Conservation (phyloP, 2,329 filamentous ascomycete species). For the Alternaria infectoria region DNA sequence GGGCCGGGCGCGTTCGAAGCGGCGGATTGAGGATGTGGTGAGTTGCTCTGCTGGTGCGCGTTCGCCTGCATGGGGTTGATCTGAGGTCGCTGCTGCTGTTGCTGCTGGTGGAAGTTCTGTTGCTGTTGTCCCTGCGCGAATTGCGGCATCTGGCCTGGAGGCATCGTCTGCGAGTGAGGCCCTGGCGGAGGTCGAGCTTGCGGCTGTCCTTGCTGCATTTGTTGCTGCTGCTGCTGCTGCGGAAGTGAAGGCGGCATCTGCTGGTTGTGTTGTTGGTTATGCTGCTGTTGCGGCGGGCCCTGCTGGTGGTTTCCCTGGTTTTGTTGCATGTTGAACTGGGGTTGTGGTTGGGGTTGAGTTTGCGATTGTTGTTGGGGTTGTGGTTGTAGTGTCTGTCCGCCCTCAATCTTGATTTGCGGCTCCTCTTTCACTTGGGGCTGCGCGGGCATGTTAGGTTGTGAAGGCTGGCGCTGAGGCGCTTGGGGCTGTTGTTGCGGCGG, state of each 20-base stretch:
- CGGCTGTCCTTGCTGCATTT: constrained; percentile 23
- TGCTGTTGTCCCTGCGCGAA: constrained; percentile 39
- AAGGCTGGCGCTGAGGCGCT: constrained; percentile 41
- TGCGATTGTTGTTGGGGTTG: constrained; percentile 28
- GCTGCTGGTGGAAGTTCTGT: constrained; percentile 37
- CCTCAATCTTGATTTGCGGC: constrained; percentile 47
- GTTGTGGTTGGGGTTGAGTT: constrained; percentile 12
- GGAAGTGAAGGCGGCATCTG: constrained; percentile 27
- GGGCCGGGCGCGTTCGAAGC: constrained; percentile 37
- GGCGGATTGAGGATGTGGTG: constrained; percentile 47
- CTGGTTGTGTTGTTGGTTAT: constrained; percentile 20
- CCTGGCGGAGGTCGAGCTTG: constrained; percentile 36
- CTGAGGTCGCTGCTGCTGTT: constrained; percentile 41
- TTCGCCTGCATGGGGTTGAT: constrained; percentile 47
- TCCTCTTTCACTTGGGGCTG: constrained; percentile 41
- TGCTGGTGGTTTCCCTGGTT: constrained; percentile 30
- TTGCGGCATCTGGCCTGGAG: constrained; percentile 34
- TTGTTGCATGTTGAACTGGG: constrained; percentile 33
- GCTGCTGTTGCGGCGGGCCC: constrained; percentile 27
- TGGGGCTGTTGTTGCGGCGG: constrained; percentile 24
- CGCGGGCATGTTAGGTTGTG: constrained; percentile 30
- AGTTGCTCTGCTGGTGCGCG: constrained; percentile 44
- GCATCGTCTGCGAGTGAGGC: constrained; percentile 38
- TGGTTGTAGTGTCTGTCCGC: constrained; percentile 29
- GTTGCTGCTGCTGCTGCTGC: constrained; percentile 32